These are phyloP conservation scores for Coemansia asiatica DNA, from an alignment of 192 early-diverging fungal genomes.

Conservation along the genomic window DNA sequence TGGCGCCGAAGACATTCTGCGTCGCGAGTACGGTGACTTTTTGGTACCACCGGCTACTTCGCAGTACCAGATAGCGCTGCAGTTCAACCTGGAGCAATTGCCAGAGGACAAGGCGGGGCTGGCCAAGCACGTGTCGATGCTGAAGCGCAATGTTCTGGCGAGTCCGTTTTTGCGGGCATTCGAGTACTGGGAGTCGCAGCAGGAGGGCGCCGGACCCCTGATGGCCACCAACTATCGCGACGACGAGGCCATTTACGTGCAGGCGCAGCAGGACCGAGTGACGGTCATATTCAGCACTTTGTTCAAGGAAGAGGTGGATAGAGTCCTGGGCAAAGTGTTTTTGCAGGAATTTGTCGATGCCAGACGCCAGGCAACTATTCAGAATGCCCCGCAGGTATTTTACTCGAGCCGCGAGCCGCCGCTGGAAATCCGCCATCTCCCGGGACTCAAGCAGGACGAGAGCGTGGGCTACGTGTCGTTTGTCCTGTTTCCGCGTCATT, in stretches of 20 bases:
- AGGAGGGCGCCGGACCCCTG: conserved; percentile 69
- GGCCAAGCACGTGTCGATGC: conserved; percentile 77
- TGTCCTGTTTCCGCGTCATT: conserved; percentile 95
- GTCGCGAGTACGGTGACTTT: conserved; percentile 77
- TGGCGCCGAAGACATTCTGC: conserved; percentile 83
- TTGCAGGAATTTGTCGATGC: conserved; percentile 99
- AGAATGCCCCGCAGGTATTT: conserved; percentile 96
- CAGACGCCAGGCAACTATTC: conserved; percentile 81
- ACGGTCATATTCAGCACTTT: conserved; percentile 96
- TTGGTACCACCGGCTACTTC: conserved; percentile 60
- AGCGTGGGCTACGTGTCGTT: conserved; percentile 94
- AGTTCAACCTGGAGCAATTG: conserved; percentile 77
- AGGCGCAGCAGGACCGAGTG: conserved; percentile 88
- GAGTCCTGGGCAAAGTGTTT: conserved; percentile 94
- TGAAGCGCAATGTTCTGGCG: conserved; percentile 94
- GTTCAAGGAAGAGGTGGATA: conserved; percentile 98
- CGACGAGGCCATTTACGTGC: conserved; percentile 90
- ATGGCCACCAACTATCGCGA: conserved; percentile 95
- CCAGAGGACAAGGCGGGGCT: conserved; percentile 73
- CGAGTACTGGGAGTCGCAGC: conserved; percentile 73
- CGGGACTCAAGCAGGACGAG: conserved; percentile 74
- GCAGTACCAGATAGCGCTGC: conserved; percentile 79
- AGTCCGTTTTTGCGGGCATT: conserved; percentile 93
- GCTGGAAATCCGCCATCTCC: conserved; percentile 82
- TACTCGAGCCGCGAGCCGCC: conserved; percentile 92